Evolutionary conservation across 2,329 filamentous ascomycete genomes (phyloP).

Genomic region (Alternaria sp.): DNA sequence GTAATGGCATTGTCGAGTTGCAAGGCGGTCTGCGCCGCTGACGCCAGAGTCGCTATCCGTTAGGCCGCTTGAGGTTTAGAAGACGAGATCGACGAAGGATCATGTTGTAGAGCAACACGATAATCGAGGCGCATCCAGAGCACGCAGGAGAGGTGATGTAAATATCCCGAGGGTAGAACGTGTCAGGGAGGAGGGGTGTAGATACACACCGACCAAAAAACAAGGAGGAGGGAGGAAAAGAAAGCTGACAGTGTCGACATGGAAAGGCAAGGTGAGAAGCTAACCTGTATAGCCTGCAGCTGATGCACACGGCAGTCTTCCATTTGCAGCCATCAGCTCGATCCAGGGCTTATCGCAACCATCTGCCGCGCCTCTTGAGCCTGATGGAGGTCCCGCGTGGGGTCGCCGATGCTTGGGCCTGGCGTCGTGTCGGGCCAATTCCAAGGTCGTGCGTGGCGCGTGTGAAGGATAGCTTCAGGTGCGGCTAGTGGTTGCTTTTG

Average conservation of each 20-base stretch:
- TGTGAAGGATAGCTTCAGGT: background rate
- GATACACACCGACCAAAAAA: background rate
- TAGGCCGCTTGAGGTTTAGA: conserved; percentile 17
- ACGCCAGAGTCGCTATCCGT: conserved; percentile 14
- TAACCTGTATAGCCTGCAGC: conserved; percentile 12
- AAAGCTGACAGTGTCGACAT: conserved; percentile 5
- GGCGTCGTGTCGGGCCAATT: background rate
- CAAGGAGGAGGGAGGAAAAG: background rate
- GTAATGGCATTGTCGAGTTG: conserved; percentile 20
- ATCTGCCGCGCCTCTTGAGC: conserved; percentile 1
- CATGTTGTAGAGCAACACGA: conserved; percentile 22
- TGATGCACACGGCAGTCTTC: conserved; percentile 6
- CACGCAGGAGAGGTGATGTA: background rate
- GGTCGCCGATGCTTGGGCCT: background rate
- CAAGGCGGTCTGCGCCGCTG: conserved; percentile 3
- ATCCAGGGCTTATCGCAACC: conserved; percentile 3
- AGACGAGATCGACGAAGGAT: conserved; percentile 19
- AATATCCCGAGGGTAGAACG: background rate
- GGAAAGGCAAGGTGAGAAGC: background rate
- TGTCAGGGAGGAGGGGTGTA: background rate
- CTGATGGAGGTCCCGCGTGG: conserved; percentile 7
- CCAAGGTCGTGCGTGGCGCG: background rate
- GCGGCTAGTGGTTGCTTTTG: conserved; percentile 1
- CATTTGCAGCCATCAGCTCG: background rate
- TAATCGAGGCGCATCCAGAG: conserved; percentile 3